Conservation (phyloP, 2,329 filamentous ascomycete genomes). For the Magnaporthiopsis rhizophila region DNA sequence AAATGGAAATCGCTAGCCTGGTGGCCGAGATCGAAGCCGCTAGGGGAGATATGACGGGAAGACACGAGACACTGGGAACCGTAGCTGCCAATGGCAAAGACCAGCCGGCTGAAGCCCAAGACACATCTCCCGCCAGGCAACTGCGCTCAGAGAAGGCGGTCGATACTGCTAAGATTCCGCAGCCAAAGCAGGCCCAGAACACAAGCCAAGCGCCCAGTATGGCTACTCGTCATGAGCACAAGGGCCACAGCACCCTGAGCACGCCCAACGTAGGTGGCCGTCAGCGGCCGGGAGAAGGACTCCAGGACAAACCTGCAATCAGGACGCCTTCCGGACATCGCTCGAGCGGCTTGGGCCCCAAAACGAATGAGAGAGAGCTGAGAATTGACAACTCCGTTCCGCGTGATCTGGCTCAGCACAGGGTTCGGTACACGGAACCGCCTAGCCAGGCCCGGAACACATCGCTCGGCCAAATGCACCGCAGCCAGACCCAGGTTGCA, state of each 20-base stretch:
- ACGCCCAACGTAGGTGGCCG: too few species aligned
- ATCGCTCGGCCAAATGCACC: neutral
- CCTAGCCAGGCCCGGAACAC: too few species aligned
- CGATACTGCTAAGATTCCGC: neutral
- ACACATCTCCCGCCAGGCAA: neutral
- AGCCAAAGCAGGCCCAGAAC: neutral
- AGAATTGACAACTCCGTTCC: neutral
- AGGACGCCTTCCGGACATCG: neutral
- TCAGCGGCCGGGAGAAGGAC: too few species aligned
- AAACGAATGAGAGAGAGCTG: neutral
- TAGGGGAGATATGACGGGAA: neutral
- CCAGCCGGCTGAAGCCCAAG: neutral
- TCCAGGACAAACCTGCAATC: too few species aligned
- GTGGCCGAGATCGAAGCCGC: constrained; percentile 7
- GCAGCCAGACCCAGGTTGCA: neutral
- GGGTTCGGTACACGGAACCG: neutral
- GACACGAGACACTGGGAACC: neutral
- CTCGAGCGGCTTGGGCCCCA: neutral
- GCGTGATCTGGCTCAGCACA: neutral
- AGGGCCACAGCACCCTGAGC: too few species aligned
- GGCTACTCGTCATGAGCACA: too few species aligned
- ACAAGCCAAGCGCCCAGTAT: neutral
- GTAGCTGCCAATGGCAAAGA: neutral
- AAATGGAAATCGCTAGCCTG: constrained; percentile 9
- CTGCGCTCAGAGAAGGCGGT: too few species aligned